A percentile compares a stretch with the other conserved stretches of the same genome.
Conservation (phyloP, 495 filamentous ascomycete species). For the Lasiosphaeria miniovina region DNA sequence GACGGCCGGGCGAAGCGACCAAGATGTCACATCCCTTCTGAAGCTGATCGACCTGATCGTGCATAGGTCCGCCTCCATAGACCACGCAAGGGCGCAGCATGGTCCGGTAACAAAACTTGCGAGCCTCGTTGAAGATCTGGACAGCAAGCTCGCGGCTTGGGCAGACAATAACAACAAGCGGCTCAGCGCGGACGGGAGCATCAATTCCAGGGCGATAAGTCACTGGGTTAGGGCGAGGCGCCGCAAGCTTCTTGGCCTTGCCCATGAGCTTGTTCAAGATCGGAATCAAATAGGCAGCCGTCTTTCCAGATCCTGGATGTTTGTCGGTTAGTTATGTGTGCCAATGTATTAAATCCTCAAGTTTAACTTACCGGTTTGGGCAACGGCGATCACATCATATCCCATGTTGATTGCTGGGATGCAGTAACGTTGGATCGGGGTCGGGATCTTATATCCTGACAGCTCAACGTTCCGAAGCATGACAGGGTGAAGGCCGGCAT, state of each 20-base stretch:
- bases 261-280: constrained; percentile 90
- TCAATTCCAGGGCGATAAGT: constrained; percentile 41
- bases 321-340: not conserved
- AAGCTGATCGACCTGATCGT: constrained; percentile 66
- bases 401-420: constrained; percentile 71
- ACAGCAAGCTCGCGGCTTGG: constrained; percentile 86
- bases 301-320: constrained; percentile 84
- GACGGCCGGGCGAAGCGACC: constrained; percentile 81
- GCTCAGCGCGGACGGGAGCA: constrained; percentile 65
- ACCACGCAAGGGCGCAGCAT: constrained; percentile 91
- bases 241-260: constrained; percentile 80
- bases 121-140: constrained; percentile 91
- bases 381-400: constrained; percentile 78
- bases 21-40: constrained; percentile 84
- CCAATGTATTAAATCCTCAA: not conserved
- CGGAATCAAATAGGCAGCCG: constrained; percentile 86
- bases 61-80: constrained; percentile 76
- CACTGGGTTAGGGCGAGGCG: constrained; percentile 62
- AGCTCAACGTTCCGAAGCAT: constrained; percentile 75
- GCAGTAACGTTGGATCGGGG: constrained; percentile 80
- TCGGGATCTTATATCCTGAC: constrained; percentile 61
- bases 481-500: constrained; percentile 80
- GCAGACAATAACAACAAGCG: constrained; percentile 78
- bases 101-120: constrained; percentile 86
- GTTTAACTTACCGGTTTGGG: constrained; percentile 76